Evolutionary conservation across 768 basidiomycete genomes (phyloP), one percentile per base, ranked within the genome.

Genomic region (Sporobolomyces phaffii): DNA sequence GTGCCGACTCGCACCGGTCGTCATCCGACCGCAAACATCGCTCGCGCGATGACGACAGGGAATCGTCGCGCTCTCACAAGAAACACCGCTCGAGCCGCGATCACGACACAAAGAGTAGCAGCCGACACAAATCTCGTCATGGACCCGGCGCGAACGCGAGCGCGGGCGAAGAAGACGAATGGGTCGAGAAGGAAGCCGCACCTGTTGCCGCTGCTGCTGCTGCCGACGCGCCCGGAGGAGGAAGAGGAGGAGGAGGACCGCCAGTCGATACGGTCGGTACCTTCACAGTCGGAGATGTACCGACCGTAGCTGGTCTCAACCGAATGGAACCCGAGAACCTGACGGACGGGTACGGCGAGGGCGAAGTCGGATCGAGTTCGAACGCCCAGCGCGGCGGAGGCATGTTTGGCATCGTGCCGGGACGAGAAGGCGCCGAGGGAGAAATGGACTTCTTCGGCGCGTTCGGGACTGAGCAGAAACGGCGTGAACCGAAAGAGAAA

Each of bases 371-470:
- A 38, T 52, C 45, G 9, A 36, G 29, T 5, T 17, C 24, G 50
- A 33, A 5, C 33, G 18, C 13, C 13, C 4, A 13, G 4, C 29
- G 62, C 3, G 70, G 65, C 0, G 68, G 64, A 17, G 66, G 65
- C 2, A 60, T 62, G 31, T 73, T 65, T 26, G 62, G 64, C 4
- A 1, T 54, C 17, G 28, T 29, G 20, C 26, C 8, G n/a, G 51
- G 45, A 1, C 31, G 85, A 84, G 24, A 85, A 86, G 54, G 69
- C 78, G 3, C 78, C 81, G 17, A 73, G 72, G 18, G 79, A 78
- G 83, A 82, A 4, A 83, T 88, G 29, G 94, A 98, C 78, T 93
- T 96, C 79, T 98, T 98, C 81, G 86, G 89, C 1, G 84, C 80
- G 67, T 80, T 99, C 48, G 94, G 94, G 5, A 88, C 84, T 8